These are phyloP conservation scores for Pseudomicrostroma phylloplanum DNA, from an alignment of 1,284 basidiomycete species.

Conservation along the genomic window DNA sequence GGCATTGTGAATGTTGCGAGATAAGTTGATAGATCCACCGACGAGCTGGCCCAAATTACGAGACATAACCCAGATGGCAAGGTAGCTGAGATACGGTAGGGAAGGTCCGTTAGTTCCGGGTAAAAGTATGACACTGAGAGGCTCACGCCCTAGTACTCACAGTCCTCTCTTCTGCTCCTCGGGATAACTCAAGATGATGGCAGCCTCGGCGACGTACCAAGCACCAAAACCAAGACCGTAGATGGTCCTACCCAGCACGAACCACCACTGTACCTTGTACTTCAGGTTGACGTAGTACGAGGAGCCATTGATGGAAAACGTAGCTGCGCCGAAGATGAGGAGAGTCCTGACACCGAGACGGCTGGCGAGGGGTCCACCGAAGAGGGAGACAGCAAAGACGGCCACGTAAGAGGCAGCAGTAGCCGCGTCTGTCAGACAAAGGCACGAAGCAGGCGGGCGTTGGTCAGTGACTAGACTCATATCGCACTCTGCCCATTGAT, in stretches of 20 bases:
- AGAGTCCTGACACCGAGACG: conserved; percentile 14
- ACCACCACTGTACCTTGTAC: conserved; percentile 16
- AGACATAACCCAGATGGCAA: conserved; percentile 41
- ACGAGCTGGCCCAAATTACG: conserved; percentile 39
- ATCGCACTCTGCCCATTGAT: no score
- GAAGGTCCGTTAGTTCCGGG: neutral
- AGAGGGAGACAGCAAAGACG: conserved; percentile 10
- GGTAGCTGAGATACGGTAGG: conserved; percentile 3
- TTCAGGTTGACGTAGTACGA: conserved; percentile 21
- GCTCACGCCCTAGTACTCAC: neutral
- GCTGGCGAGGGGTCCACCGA: conserved; percentile 14
- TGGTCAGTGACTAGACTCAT: no score
- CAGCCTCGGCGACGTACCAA: conserved; percentile 42
- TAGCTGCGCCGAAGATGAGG: conserved; percentile 23
- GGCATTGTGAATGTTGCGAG: conserved; percentile 21
- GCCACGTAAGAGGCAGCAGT: conserved; percentile 10
- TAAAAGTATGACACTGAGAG: no score
- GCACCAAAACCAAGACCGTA: conserved; percentile 28
- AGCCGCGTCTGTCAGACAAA: conserved; percentile 4
- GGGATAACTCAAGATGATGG: conserved; percentile 45
- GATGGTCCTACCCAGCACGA: conserved; percentile 28
- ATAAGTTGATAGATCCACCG: conserved; percentile 33
- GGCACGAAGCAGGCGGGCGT: no score
- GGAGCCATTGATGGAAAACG: conserved; percentile 25
- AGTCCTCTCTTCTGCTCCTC: conserved; percentile 24